phyloP scores from a whole-genome alignment of 2,329 filamentous ascomycete genomes.

The Blastomyces gilchristii region DNA sequence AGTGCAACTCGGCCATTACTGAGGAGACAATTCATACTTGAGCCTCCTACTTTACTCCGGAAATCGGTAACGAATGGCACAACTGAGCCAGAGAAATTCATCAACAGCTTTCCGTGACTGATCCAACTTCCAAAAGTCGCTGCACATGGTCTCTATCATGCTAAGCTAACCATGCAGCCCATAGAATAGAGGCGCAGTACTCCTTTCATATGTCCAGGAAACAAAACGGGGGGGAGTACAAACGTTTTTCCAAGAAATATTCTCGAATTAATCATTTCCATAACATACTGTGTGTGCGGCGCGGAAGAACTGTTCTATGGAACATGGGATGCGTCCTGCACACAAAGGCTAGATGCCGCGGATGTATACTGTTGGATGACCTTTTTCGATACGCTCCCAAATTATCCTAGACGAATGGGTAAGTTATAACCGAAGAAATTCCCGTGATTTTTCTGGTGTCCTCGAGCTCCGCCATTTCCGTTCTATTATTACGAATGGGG shows the following conservation, averaged over 20 bases:
- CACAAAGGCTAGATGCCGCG: neutral
- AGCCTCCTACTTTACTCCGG: no score
- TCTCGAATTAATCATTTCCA: neutral
- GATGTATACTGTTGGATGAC: no score
- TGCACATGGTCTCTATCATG: no score
- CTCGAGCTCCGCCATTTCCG: neutral
- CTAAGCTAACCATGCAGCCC: no score
- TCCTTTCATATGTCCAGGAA: neutral
- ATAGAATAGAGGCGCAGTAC: neutral
- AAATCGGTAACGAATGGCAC: no score
- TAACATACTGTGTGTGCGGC: neutral
- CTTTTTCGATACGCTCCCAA: neutral
- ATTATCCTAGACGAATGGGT: neutral
- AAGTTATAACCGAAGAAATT: neutral
- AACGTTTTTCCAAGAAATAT: neutral
- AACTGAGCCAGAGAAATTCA: no score
- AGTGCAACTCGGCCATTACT: neutral
- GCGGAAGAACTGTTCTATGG: neutral
- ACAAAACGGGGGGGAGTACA: neutral
- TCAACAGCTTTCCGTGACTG: no score
- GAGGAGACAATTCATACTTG: neutral
- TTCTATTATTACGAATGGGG: neutral
- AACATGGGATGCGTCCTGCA: neutral
- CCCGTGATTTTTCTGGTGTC: neutral
- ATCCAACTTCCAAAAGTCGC: no score